Evolutionary conservation across 2,329 filamentous ascomycete genomes (phyloP), one percentile per base, ranked within the genome.

Genomic region (Pseudogymnoascus sp.): DNA sequence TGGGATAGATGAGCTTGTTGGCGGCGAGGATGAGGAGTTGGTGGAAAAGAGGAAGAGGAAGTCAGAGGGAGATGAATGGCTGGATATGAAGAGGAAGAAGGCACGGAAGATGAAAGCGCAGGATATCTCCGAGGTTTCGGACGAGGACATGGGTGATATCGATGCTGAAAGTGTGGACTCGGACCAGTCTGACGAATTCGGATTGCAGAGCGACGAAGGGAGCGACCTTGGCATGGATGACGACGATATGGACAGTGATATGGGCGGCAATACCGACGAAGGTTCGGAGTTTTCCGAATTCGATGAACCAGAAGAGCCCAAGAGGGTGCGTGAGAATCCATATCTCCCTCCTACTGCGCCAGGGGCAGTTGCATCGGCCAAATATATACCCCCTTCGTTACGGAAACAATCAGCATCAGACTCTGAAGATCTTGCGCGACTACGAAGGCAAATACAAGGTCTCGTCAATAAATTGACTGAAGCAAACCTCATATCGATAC

Each of bases 381-480:
- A 96, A 82, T 99, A 99, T 70, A 82, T 97, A 2, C 93, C 95
- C 1, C 95, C 93, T 2, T 96, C 93, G 1, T 78, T 95, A 62
- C 85, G 92, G 56, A 87, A 83, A 68, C 78, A 82, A 36, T 76
- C 83, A 2, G 80, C 82, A 1, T 84, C 85, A 0, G 87, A 90
- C 67, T 81, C 83, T 1, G 89, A 96, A 73, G 79, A 83, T 44
- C 79, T 89, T 59, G 80, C 81, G 11, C 86, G 89, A 40, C 78
- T 99, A 60, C 86, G 87, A 64, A 86, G 91, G 66, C 91, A 96
- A 71, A 81, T 91, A 0, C 92, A 97, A 73, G 93, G 95, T 72
- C 82, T 95, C 16, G 83, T 99, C 72, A 99, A 99, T 75, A 89
- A 93, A 72, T 81, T 99, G 34, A 97, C 95, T 0, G 93, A 97